Evolutionary conservation across 768 basidiomycete species (phyloP), one percentile per base, ranked within the genome.

Genomic region (Boletus insuetus): DNA sequence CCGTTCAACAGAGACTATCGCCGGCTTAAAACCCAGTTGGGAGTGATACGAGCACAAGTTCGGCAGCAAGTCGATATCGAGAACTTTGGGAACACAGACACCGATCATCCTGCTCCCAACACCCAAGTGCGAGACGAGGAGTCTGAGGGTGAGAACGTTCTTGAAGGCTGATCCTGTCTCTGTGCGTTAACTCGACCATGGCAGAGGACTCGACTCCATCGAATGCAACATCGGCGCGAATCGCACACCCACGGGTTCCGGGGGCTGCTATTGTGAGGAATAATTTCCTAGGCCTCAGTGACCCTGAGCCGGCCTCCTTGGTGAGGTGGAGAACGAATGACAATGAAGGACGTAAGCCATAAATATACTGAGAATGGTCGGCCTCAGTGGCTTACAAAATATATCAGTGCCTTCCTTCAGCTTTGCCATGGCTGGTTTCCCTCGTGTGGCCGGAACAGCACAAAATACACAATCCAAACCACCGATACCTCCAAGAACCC

Each of bases 11-110:
- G 89, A 65, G 82, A 91, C 66, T 92, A 91, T 63, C 79, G 79
- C 3, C 81, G 78, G 11, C 79, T 92, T 17, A 91, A 91, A 70
- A 85, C 82, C 58, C 76, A 77, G 14, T 85, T 91, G 24, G 74
- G 75, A 14, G 77, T 78, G 2, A 82, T 90, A 51, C 78, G 78
- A 35, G 72, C 70, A 53, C 49, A 49, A 14, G 19, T 24, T 14
- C 14, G 49, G 10, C 70, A 68, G 1, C 71, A 73, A 49, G 37
- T 64, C 12, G 52, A 62, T 19, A 35, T 52, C 47, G 45, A 58
- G 42, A 49, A 50, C 54, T 31, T 57, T 61, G 54, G 42, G n/a
- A 50, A 44, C 1, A 46, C 40, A 6, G 48, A 56, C 22, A 20
- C 40, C 11, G 29, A 56, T 50, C 31, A 45, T 29, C 32, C 46